These are phyloP conservation scores for Nothophytophthora sp. DNA, from an alignment of 352 stramenopile species.

Conservation along the genomic window DNA sequence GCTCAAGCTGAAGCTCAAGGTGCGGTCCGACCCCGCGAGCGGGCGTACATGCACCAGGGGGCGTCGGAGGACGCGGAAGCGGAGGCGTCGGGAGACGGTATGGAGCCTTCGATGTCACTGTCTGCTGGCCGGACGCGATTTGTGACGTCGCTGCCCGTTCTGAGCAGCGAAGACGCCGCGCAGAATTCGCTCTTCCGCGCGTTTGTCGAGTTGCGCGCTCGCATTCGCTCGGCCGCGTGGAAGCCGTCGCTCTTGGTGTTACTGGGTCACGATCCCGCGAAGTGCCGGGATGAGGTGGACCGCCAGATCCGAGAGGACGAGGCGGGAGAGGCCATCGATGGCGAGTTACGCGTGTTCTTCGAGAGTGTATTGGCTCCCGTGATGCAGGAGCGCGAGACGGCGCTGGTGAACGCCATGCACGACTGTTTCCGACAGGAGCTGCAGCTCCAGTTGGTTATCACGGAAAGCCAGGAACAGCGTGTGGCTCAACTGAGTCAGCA, in stretches of 20 bases:
- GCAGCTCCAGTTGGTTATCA: constrained; percentile 12
- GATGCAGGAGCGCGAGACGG: constrained; percentile 58
- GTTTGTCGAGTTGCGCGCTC: constrained; percentile 14
- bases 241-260: constrained; percentile 15
- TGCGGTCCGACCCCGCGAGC: no score
- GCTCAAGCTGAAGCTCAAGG: no score
- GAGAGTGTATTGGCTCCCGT: constrained; percentile 30
- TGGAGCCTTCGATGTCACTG: constrained; percentile 17
- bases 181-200: constrained; percentile 8
- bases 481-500: constrained; percentile 19
- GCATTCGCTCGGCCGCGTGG: constrained; percentile 12
- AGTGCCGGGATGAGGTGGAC: constrained; percentile 17
- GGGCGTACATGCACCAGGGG: no score
- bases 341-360: constrained; percentile 50
- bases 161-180: constrained; percentile 13
- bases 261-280: constrained; percentile 19
- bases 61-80: not conserved
- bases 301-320: constrained; percentile 21
- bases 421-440: constrained; percentile 55
- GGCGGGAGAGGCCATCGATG: constrained; percentile 18
- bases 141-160: constrained; percentile 13
- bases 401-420: constrained; percentile 60
- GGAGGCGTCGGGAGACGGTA: not conserved
- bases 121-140: constrained; percentile 7
- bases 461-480: constrained; percentile 16